These are phyloP conservation scores for Globisporangium recalcitrans DNA, from an alignment of 352 stramenopile species.

Conservation along the genomic window DNA sequence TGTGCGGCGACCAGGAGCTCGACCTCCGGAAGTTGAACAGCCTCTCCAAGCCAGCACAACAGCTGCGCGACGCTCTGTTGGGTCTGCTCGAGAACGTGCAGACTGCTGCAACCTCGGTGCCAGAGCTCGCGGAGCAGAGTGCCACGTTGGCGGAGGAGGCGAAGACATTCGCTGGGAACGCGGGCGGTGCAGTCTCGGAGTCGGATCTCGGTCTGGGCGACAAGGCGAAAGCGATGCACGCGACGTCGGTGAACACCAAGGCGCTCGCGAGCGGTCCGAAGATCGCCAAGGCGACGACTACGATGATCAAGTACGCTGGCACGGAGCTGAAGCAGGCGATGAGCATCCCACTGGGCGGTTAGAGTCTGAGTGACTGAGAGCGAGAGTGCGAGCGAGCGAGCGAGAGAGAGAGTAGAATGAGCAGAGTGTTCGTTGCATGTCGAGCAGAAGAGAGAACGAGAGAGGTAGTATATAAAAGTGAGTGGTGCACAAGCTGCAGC, in stretches of 20 bases:
- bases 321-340: slow-evolving; percentile 37
- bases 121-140: slow-evolving; percentile 37
- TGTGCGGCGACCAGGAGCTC: slow-evolving; percentile 39
- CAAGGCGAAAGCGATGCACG: slow-evolving; percentile 24
- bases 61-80: slow-evolving; percentile 44
- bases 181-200: slow-evolving; percentile 34
- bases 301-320: slow-evolving; percentile 52
- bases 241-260: slow-evolving; percentile 40
- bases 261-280: slow-evolving; percentile 41
- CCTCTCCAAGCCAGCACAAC: slow-evolving; percentile 29
- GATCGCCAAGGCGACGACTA: slow-evolving; percentile 35
- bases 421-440: neutral
- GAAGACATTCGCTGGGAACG: slow-evolving; percentile 37
- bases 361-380: neutral
- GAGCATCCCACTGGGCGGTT: slow-evolving; percentile 32
- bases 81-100: slow-evolving; percentile 51
- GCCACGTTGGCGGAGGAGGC: slow-evolving; percentile 33
- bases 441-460: neutral
- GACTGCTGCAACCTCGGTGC: slow-evolving; percentile 38
- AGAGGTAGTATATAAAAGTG: neutral
- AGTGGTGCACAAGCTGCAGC: neutral
- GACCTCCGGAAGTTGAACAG: slow-evolving; percentile 44
- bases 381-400: neutral
- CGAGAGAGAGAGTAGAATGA: slow-evolving; percentile 1
- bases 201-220: slow-evolving; percentile 30